Conservation (phyloP, 306 rosid genomes). For the Trichosanthes cucumerina region DNA sequence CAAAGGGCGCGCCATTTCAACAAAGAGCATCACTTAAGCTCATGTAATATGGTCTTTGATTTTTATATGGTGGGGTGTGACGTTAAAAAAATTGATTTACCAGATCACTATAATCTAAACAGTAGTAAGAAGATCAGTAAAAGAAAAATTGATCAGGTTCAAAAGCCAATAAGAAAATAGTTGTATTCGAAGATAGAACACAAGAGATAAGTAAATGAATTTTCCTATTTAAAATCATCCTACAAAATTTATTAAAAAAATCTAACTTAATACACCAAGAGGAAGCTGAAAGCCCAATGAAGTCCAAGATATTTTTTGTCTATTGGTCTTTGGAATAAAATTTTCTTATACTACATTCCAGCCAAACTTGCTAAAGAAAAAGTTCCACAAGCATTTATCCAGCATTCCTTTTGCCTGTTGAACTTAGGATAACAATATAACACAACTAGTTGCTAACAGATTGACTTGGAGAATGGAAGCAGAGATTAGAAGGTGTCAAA, state of each 20-base stretch:
- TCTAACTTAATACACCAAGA: not conserved
- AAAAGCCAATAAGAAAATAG: not conserved
- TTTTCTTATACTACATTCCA: not conserved
- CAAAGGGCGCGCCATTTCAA: not conserved
- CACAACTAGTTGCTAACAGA: not conserved
- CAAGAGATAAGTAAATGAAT: not conserved
- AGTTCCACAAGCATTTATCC: not conserved
- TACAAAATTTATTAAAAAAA: not conserved
- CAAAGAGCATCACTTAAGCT: not conserved
- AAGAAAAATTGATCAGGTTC: not conserved
- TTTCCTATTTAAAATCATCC: not conserved
- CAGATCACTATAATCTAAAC: not conserved
- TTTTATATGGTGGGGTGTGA: not conserved
- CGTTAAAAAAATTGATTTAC: not conserved
- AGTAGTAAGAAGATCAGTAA: not conserved
- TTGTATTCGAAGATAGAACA: not conserved
- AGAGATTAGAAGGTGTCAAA: not conserved
- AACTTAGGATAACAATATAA: not conserved
- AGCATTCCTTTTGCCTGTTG: not conserved
- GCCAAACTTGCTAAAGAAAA: not conserved
- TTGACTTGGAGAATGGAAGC: not conserved
- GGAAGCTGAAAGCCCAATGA: not conserved
- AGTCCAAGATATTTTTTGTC: not conserved
- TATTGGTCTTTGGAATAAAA: not conserved
- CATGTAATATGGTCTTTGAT: not conserved